Evolutionary conservation across 768 basidiomycete genomes (phyloP).

Genomic region (Vararia minispora): DNA sequence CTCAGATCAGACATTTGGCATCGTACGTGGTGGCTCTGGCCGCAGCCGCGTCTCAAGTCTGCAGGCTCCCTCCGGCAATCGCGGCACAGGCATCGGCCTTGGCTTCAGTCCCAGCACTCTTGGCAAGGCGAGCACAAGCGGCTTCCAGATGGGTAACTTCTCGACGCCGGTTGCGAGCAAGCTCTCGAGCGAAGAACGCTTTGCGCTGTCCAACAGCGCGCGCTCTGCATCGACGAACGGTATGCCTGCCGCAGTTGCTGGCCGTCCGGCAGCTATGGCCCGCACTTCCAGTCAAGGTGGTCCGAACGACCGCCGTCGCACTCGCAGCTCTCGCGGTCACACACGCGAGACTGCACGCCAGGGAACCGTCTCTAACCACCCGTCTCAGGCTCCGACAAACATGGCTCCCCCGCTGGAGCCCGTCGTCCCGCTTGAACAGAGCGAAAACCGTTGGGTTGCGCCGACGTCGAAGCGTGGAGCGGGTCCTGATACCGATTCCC

Average conservation of each 20-base stretch:
- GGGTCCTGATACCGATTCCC: constrained; percentile 48
- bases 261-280: constrained; percentile 44
- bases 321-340: constrained; percentile 77
- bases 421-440: constrained; percentile 63
- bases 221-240: constrained; percentile 51
- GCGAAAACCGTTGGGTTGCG: constrained; percentile 80
- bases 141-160: constrained; percentile 64
- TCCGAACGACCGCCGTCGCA: constrained; percentile 44
- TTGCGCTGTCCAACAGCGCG: constrained; percentile 29
- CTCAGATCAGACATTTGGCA: constrained; percentile 38
- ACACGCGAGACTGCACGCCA: constrained; percentile 54
- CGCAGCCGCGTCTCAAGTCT: constrained; percentile 40
- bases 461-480: constrained; percentile 31
- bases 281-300: constrained; percentile 46
- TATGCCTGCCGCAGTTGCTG: constrained; percentile 32
- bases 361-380: constrained; percentile 26
- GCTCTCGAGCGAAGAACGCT: constrained; percentile 64
- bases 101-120: constrained; percentile 26
- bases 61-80: constrained; percentile 27
- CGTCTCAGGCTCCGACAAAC: constrained; percentile 12
- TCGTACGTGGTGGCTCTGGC: constrained; percentile 57
- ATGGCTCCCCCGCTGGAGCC: constrained; percentile 43
- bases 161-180: constrained; percentile 36
- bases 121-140: constrained; percentile 22
- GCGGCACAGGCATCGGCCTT: constrained; percentile 40